These are phyloP conservation scores for Onygenales sp. DNA, from an alignment of 2,329 filamentous ascomycete genomes.

Conservation along the genomic window DNA sequence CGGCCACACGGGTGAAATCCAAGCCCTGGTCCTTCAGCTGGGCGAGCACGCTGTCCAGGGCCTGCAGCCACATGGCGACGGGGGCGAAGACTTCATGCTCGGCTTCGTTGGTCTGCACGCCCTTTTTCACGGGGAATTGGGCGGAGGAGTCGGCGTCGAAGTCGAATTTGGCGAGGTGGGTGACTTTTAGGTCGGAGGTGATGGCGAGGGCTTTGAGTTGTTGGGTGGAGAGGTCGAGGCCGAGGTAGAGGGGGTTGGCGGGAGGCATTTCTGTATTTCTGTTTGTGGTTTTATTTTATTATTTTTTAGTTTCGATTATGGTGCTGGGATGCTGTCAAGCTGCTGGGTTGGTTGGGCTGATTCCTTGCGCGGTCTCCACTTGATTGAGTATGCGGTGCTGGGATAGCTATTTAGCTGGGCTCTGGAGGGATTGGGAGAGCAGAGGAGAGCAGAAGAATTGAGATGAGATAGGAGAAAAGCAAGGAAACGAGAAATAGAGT, in stretches of 20 bases:
- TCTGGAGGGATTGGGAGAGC: too few species aligned
- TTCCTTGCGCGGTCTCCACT: too few species aligned
- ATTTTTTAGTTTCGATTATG: too few species aligned
- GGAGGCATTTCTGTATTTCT: too few species aligned
- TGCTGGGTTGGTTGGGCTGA: too few species aligned
- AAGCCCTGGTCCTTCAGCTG: constrained; percentile 61
- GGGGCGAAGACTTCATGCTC: constrained; percentile 89
- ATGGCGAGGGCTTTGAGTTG: constrained; percentile 92
- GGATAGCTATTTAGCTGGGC: too few species aligned
- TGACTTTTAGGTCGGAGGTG: constrained; percentile 67
- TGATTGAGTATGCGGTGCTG: too few species aligned
- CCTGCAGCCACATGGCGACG: constrained; percentile 89
- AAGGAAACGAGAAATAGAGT: too few species aligned
- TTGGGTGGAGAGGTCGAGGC: constrained; percentile 93
- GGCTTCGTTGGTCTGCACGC: constrained; percentile 69
- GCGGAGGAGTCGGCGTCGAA: constrained; percentile 77
- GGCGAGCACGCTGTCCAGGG: constrained; percentile 72
- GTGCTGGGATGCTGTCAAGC: too few species aligned
- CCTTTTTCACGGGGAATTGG: constrained; percentile 70
- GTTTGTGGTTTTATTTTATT: too few species aligned
- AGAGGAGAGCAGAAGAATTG: too few species aligned
- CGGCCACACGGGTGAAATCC: constrained; percentile 65
- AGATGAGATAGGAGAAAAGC: too few species aligned
- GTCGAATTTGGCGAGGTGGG: constrained; percentile 82
- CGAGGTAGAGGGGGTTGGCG: constrained; percentile 63